These are phyloP conservation scores for Elsinoe australis DNA, from an alignment of 2,329 filamentous ascomycete species.

Conservation along the genomic window DNA sequence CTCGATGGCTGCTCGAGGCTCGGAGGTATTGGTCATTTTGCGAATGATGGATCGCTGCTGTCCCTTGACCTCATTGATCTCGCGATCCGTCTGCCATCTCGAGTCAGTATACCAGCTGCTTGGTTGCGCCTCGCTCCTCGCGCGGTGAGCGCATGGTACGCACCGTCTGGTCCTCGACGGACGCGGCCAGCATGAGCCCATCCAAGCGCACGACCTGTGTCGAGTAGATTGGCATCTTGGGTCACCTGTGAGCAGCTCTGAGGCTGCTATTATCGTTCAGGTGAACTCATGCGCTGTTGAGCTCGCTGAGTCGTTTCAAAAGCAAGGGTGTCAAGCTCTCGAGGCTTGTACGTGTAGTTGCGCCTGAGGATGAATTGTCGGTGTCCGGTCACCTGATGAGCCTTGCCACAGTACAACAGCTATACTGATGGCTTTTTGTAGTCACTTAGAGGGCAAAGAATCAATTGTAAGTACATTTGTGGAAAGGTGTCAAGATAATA, in stretches of 20 bases:
- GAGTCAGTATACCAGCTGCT: slow-evolving; percentile 1
- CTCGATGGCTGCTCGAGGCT: slow-evolving; percentile 87
- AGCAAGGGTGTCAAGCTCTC: not conserved
- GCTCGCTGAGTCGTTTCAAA: not conserved
- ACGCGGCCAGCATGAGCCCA: slow-evolving; percentile 92
- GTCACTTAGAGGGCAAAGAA: too few species aligned
- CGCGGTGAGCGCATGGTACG: slow-evolving; percentile 33
- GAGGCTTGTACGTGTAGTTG: not conserved
- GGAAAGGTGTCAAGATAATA: not conserved
- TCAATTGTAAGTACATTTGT: not conserved
- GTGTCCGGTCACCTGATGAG: not conserved
- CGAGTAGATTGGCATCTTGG: slow-evolving; percentile 36
- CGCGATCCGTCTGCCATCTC: slow-evolving; percentile 24
- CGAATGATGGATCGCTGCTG: slow-evolving; percentile 88
- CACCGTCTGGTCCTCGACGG: slow-evolving; percentile 65
- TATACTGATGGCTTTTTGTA: too few species aligned
- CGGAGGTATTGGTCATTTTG: slow-evolving; percentile 78
- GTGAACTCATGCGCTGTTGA: not conserved
- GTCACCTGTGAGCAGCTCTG: not conserved
- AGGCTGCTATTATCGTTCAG: not conserved
- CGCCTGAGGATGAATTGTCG: not conserved
- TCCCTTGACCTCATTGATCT: slow-evolving; percentile 78
- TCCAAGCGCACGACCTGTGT: slow-evolving; percentile 93
- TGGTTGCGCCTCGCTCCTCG: slow-evolving; percentile 35
- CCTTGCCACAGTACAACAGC: not conserved